Evolutionary conservation across 345 rosid genomes (phyloP).

Genomic region (Crucihimalaya himalaica): DNA sequence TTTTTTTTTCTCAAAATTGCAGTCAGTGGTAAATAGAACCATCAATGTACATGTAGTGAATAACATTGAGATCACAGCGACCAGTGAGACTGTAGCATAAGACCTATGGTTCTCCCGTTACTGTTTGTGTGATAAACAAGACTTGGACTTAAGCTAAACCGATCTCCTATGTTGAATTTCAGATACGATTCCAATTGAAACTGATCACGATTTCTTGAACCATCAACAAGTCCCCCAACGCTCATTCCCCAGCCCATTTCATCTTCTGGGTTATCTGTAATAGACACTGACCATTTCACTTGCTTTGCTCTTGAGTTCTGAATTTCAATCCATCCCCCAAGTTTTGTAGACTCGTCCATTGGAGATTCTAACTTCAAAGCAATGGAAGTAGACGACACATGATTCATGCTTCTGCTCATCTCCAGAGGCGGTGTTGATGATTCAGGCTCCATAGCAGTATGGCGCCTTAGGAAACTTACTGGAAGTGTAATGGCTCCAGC

Average conservation of each 20-base stretch:
- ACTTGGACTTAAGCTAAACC: conserved; percentile 71
- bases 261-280: conserved; percentile 62
- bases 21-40: conserved; percentile 3
- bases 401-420: conserved; percentile 24
- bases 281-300: conserved; percentile 60
- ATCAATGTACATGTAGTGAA: conserved; percentile 2
- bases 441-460: conserved; percentile 31
- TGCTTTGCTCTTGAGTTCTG: conserved; percentile 47
- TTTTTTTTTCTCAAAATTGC: background rate
- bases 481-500: conserved; percentile 62
- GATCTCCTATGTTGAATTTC: conserved; percentile 50
- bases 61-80: conserved; percentile 48
- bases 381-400: conserved; percentile 43
- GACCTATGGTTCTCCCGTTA: conserved; percentile 51
- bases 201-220: conserved; percentile 44
- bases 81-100: conserved; percentile 79
- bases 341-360: conserved; percentile 57
- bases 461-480: conserved; percentile 43
- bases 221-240: conserved; percentile 55
- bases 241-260: conserved; percentile 81
- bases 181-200: conserved; percentile 70
- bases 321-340: conserved; percentile 83
- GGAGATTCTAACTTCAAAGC: conserved; percentile 69
- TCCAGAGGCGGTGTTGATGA: conserved; percentile 33
- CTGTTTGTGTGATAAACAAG: conserved; percentile 57